phyloP scores from a whole-genome alignment of 2,329 filamentous ascomycete genomes.

The Periconia sp. region DNA sequence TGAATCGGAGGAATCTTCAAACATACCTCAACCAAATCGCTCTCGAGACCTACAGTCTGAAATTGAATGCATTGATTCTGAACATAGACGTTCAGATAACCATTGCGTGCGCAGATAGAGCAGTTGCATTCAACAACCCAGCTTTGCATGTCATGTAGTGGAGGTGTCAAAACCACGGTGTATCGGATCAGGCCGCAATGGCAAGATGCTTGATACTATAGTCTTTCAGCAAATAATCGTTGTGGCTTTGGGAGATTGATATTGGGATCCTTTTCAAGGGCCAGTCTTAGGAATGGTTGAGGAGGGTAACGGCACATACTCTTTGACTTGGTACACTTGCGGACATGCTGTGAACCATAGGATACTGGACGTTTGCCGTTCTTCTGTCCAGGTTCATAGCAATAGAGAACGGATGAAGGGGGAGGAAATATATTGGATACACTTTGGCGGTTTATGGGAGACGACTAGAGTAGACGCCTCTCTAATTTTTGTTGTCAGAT shows the following conservation, averaged over 20 bases:
- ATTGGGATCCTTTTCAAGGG: too few relatives aligned
- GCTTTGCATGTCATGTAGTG: slow-evolving; percentile 48
- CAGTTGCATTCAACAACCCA: slow-evolving; percentile 54
- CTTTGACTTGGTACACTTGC: slow-evolving; percentile 9
- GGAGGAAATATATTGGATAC: slow-evolving; percentile 37
- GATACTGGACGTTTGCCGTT: slow-evolving; percentile 14
- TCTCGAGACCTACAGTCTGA: slow-evolving; percentile 15
- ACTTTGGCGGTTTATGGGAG: slow-evolving; percentile 16
- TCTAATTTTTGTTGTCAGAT: slow-evolving; percentile 2
- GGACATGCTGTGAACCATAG: slow-evolving; percentile 19
- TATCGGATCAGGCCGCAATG: slow-evolving; percentile 57
- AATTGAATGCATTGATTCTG: slow-evolving; percentile 26
- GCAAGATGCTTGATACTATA: slow-evolving; percentile 52
- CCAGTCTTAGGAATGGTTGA: too few relatives aligned
- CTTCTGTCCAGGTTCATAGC: slow-evolving; percentile 26
- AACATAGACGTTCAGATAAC: slow-evolving; percentile 53
- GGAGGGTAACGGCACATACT: background rate
- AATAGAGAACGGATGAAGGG: slow-evolving; percentile 32
- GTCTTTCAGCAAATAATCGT: background rate
- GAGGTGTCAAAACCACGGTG: slow-evolving; percentile 53
- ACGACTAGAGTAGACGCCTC: slow-evolving; percentile 12
- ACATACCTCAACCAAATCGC: slow-evolving; percentile 1
- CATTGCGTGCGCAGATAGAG: slow-evolving; percentile 54
- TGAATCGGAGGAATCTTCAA: background rate
- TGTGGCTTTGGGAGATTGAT: too few relatives aligned